These are phyloP conservation scores for Penicillium sp. DNA, from an alignment of 2,329 filamentous ascomycete genomes.

Conservation along the genomic window DNA sequence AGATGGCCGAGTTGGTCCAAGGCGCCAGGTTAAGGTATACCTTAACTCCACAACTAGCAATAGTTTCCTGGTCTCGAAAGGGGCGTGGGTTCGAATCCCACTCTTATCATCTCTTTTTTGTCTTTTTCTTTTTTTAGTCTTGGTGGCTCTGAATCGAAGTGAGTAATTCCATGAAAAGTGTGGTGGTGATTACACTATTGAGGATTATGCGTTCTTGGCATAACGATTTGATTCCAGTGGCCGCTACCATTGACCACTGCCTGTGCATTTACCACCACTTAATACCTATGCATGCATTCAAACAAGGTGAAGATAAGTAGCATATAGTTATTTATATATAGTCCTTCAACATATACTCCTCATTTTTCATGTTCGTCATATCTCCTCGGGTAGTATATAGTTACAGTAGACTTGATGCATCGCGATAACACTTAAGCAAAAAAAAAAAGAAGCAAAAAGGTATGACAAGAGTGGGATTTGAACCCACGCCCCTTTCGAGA, in stretches of 20 bases:
- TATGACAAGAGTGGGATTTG: constrained; percentile 9
- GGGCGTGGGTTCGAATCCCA: constrained; percentile 11
- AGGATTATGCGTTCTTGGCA: too few relatives aligned
- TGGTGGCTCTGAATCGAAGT: too few relatives aligned
- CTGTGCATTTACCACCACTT: too few relatives aligned
- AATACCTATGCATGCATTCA: too few relatives aligned
- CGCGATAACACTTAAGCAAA: not conserved
- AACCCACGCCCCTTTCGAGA: constrained; percentile 9
- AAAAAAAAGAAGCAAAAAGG: not conserved
- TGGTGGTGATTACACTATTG: too few relatives aligned
- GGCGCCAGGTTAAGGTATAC: constrained; percentile 34
- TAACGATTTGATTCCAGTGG: not conserved
- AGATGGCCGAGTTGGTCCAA: constrained; percentile 36
- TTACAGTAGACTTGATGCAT: not conserved
- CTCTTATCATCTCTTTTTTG: constrained; percentile 6
- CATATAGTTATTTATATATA: too few relatives aligned
- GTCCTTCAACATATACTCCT: not conserved
- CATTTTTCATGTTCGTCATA: too few relatives aligned
- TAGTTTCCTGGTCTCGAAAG: constrained; percentile 12
- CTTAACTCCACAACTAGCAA: constrained; percentile 19
- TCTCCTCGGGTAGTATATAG: not conserved
- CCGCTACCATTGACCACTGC: too few relatives aligned
- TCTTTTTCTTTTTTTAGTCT: not conserved
- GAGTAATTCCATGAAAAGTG: too few relatives aligned
- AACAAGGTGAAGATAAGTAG: too few relatives aligned